Evolutionary conservation across 805 yeast genomes (phyloP), one percentile per base, ranked within the genome.

Genomic region (Ogataea dorogensis): DNA sequence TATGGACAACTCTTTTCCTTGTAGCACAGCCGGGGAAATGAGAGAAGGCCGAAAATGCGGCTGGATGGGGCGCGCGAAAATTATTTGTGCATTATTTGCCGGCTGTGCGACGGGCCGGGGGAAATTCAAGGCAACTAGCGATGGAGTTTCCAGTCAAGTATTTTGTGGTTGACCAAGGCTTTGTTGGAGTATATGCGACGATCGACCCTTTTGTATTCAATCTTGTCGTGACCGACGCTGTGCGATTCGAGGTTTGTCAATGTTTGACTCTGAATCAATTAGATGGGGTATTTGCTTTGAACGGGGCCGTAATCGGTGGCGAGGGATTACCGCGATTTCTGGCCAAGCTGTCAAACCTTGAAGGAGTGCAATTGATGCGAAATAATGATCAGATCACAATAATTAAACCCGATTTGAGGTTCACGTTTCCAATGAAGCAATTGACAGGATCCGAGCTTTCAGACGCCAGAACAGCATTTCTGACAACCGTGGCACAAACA

Each of bases 1-100:
- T 17, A 31, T 31, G 36, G 36, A 31, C 41, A 37, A 37, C 36
- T 31, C 36, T 31, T 24, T 36, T 31, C 41, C 41, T 31, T 37
- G n/a, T n/a, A 19, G 41, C 41, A 37, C 41, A 31, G 36, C 41
- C 36, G 17, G 27, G 17, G 33, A 35, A 28, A 28, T 29, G 29
- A 18, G 30, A 24, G 29, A 8, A 24, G 28, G 30, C 38, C 38
- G 38, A 34, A 22, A 22, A 12, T 14, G 32, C 39, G 39, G 39
- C 39, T 20, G 29, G 25, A 24, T 35, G 33, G 29, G 30, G 33
- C 24, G 33, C 39, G 39, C 13, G 24, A 24, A 28, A 28, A 22
- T n/a, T 8, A 9, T 18, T 10, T 24, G 14, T 9, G 8, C n/a
- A n/a, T 18, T 13, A 13, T 20, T 24, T 35, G n/a, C 32, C 33